Conservation (phyloP, 2,329 filamentous ascomycete genomes). For the Biscogniauxia marginata region DNA sequence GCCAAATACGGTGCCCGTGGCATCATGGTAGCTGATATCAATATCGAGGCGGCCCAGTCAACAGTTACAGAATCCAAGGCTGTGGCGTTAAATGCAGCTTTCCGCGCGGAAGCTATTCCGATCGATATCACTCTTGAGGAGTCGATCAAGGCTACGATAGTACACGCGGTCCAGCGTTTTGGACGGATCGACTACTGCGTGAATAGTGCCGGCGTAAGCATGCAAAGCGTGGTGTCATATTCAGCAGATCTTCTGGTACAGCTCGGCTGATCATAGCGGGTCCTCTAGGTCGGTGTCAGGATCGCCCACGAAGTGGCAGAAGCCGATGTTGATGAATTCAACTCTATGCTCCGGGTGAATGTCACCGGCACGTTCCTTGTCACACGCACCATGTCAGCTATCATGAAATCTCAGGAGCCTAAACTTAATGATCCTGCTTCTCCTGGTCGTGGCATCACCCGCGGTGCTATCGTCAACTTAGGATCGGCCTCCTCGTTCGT, state of each 20-base stretch:
- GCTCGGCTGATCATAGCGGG: not conserved
- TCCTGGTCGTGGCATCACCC: constrained; percentile 2
- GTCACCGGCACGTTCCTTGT: constrained; percentile 13
- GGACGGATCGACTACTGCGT: constrained; percentile 21
- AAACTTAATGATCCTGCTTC: not conserved
- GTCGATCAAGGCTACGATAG: not conserved
- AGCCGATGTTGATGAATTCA: constrained; percentile 5
- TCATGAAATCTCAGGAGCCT: constrained; percentile 14
- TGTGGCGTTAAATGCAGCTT: not conserved
- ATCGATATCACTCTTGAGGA: constrained; percentile 5
- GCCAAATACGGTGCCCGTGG: constrained; percentile 3
- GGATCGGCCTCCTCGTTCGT: constrained; percentile 12
- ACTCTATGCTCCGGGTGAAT: constrained; percentile 9
- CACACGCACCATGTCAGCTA: not conserved
- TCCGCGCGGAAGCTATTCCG: not conserved
- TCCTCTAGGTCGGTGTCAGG: too few relatives aligned
- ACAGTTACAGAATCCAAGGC: not conserved
- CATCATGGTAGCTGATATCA: constrained; percentile 10
- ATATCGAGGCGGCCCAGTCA: constrained; percentile 3
- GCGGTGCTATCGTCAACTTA: constrained; percentile 13
- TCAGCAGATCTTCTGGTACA: not conserved
- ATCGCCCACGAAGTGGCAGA: too few relatives aligned
- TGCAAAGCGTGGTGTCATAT: too few relatives aligned
- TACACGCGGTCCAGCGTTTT: constrained; percentile 1
- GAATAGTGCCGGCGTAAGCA: constrained; percentile 18